Base-by-base conservation (phyloP, 1,284 basidiomycete genomes). In the Cystobasidium pallidum region DNA sequence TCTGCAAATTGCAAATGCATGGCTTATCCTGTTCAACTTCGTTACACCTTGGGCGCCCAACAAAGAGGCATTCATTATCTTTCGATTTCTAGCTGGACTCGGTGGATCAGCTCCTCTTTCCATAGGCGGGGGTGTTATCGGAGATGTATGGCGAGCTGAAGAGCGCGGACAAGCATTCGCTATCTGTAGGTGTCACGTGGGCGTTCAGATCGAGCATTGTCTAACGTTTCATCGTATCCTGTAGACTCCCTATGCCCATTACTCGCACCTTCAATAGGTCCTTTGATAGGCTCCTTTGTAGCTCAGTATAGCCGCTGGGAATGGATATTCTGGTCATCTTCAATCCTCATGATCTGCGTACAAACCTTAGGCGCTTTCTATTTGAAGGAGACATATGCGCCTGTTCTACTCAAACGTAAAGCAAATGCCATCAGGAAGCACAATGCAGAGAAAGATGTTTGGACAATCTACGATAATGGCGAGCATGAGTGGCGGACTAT, bases 71-170 rank as follows among this genome's bases (percentile, higher is more conserved):
- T 73, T 73, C 47, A 54, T 78, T 62, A 72, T 73, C 7, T 90
- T 78, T 26, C 75, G 77, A 2, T 76, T 77, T 62, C 34, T 77
- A 3, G 74, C 78, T 21, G 80, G 80, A 1, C 61, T 81, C 3
- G 80, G 80, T 24, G 79, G 79, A 4, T 74, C 75, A n/a, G 80
- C 80, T 0, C 78, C 80, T 0, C 55, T 81, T 0, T 73, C 77
- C 1, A 76, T 78, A 49, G 78, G 78, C 19, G 89, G 88, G 49
- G 90, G 88, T 1, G 85, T 88, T 1, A 81, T 92, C 0, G 85
- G 86, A 1, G 91, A 92, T 79, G 83, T 88, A 54, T 92, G 87
- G 85, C 79, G 78, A n/a, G 79, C 88, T 0, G 88, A 90, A 71
- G 84, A 91, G 76, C 83, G 89, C 75, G 89, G 89, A 0, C 82